A percentile compares a stretch with the other conserved stretches of the same genome.
These are phyloP conservation scores for Azolla pinnata DNA, from an alignment of 75 land plant genomes.

Conservation along the genomic window DNA sequence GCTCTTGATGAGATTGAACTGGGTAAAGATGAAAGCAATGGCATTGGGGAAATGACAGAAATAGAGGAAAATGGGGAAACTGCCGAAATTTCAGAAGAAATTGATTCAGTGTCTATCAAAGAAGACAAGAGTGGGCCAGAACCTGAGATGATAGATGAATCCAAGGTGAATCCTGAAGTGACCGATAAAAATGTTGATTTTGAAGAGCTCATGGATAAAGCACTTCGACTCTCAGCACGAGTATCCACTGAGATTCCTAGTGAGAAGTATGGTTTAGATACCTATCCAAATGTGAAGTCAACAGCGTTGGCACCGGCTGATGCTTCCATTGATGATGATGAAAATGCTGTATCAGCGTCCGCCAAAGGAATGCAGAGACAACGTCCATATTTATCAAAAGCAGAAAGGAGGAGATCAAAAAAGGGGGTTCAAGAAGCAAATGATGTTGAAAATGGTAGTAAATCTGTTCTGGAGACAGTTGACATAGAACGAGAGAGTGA, in stretches of 20 bases:
- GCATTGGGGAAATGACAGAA: conserved; percentile 4
- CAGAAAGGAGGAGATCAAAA: conserved; percentile 84
- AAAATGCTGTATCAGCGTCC: conserved; percentile 15
- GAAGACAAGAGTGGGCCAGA: too few species aligned
- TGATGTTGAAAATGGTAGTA: conserved; percentile 8
- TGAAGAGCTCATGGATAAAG: conserved; percentile 70
- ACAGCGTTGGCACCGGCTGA: background rate
- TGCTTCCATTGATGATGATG: conserved; percentile 18
- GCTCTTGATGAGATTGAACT: conserved; percentile 3
- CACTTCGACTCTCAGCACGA: conserved; percentile 44
- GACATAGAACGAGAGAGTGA: background rate
- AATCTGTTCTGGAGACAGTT: conserved; percentile 7
- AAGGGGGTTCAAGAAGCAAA: conserved; percentile 36
- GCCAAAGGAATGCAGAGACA: conserved; percentile 39
- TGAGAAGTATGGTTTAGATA: conserved; percentile 8
- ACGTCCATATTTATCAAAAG: conserved; percentile 85
- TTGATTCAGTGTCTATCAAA: too few species aligned
- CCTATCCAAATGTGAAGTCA: background rate
- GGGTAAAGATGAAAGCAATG: conserved; percentile 8
- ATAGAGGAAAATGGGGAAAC: too few species aligned
- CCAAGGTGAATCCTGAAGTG: too few species aligned
- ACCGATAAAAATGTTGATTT: conserved; percentile 13
- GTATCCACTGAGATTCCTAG: background rate
- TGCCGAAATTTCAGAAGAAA: too few species aligned
- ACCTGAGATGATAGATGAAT: too few species aligned